phyloP scores from a whole-genome alignment of 139 green algal species.

The Nannochloris sp. region DNA sequence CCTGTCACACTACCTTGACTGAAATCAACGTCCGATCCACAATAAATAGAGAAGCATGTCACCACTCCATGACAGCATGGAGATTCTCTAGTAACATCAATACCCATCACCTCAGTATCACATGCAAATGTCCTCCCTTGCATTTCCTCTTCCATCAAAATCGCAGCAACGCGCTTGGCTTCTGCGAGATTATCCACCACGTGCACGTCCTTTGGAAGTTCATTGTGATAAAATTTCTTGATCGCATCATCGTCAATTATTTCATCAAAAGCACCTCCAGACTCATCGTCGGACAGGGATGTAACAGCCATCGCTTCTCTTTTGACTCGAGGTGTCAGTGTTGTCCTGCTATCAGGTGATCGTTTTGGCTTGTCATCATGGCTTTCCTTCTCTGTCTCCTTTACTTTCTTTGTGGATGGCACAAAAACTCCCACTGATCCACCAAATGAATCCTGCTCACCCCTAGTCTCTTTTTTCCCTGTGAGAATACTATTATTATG shows the following conservation, averaged over 20 bases:
- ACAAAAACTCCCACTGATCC: too few species aligned
- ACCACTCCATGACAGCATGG: slow-evolving; percentile 83
- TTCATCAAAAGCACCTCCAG: slow-evolving; percentile 1
- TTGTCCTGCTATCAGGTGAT: too few species aligned
- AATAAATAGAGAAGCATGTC: slow-evolving; percentile 85
- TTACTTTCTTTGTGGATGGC: too few species aligned
- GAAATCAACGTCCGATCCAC: slow-evolving; percentile 64
- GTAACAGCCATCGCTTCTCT: background rate
- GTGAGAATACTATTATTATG: too few species aligned
- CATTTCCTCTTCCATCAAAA: slow-evolving; percentile 6
- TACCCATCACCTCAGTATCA: slow-evolving; percentile 84
- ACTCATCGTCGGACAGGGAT: background rate
- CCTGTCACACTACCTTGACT: background rate
- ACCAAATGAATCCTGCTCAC: too few species aligned
- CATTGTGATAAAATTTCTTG: slow-evolving; percentile 12
- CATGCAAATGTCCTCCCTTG: slow-evolving; percentile 54
- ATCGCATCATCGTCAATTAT: slow-evolving; percentile 8
- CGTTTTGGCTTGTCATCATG: too few species aligned
- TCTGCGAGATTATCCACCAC: slow-evolving; percentile 27
- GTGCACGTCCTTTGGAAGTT: slow-evolving; percentile 28
- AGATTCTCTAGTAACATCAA: slow-evolving; percentile 79
- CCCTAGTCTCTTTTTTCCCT: too few species aligned
- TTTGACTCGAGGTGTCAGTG: too few species aligned
- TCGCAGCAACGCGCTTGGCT: slow-evolving; percentile 8
- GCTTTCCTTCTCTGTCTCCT: too few species aligned